Base-by-base conservation (phyloP, 2,329 filamentous ascomycete species). In the Fusarium humuli region DNA sequence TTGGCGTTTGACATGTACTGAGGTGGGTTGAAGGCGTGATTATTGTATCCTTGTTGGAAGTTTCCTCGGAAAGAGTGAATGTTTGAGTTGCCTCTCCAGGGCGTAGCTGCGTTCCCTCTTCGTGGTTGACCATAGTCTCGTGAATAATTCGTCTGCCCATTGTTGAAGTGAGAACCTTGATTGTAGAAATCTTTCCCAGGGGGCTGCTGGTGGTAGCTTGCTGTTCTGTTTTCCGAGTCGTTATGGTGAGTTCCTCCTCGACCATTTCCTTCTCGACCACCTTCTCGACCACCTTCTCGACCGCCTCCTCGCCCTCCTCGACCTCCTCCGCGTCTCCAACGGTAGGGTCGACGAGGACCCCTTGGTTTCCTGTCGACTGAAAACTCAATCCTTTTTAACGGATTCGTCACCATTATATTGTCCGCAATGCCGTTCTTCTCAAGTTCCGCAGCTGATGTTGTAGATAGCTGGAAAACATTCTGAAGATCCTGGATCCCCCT, bases 381-480 rank as follows among this genome's bases (percentile, higher is more conserved):
- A 62, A 91, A 93, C 4, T 91, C 83, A 42, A 93, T 92, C 66
- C 81, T 84, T 72, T 89, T 87, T 47, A 93, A 76, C 0, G 92
- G 92, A 23, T 88, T 80, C 52, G 91, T 90, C 0, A 90, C 90
- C 87, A 91, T 92, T 45, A 88, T 81, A 9, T 90, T 80, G 0
- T 87, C 85, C 2, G 81, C 80, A 7, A 94, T 77, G 0, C 87
- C 88, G 6, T 89, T 74, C 10, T 83, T 81, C 46, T 85, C 82
- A 73, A 90, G 87, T 57, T 89, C 87, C 30, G 87, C 86, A 3
- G 83, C 81, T 0, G 84, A 82, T 1, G 92, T 83, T 8, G 89
- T 91, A 85, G 90, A 93, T 0, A 88, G 83, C 75, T 94, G 92
- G 73, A 93, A 94, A 2, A 93, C 80, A 44, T 92, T 83, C 67